Evolutionary conservation across 2,329 filamentous ascomycete genomes (phyloP).

Genomic region (Aotearoamyces nothofagi): DNA sequence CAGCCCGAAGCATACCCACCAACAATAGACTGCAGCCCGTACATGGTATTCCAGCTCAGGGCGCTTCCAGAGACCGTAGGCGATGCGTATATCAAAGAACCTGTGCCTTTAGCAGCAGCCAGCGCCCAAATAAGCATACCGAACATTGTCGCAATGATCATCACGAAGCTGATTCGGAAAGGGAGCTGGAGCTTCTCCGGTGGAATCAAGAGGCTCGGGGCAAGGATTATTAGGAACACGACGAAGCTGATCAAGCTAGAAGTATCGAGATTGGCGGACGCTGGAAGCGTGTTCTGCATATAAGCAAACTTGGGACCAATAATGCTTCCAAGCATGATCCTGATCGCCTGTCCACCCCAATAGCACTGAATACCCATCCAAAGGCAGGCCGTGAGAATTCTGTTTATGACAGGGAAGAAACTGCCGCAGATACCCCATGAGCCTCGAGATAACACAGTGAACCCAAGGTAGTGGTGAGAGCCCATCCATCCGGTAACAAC

Average conservation of each 20-base stretch:
- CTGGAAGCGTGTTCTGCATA: conserved; percentile 2
- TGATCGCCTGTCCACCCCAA: conserved; percentile 3
- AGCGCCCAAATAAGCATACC: too few relatives aligned
- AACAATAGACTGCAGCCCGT: conserved; percentile 17
- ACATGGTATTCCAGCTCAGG: conserved; percentile 17
- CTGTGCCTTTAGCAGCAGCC: too few relatives aligned
- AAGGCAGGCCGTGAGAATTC: too few relatives aligned
- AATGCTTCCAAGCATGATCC: background rate
- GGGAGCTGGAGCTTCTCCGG: conserved; percentile 17
- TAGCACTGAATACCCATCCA: conserved; percentile 14
- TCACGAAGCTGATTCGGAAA: conserved; percentile 14
- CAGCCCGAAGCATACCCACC: conserved; percentile 16
- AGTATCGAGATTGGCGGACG: too few relatives aligned
- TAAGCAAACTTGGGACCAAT: conserved; percentile 1
- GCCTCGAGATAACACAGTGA: background rate
- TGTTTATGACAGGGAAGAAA: too few relatives aligned
- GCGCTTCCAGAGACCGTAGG: too few relatives aligned
- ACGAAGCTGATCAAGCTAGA: too few relatives aligned
- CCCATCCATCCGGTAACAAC: background rate
- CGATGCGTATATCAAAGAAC: too few relatives aligned
- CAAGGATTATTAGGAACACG: too few relatives aligned
- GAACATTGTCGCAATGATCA: too few relatives aligned
- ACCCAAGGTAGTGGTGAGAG: background rate
- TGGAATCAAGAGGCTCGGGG: conserved; percentile 16
- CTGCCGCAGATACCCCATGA: background rate